phyloP scores from a whole-genome alignment of 305 asterid species.

The Withania somnifera region DNA sequence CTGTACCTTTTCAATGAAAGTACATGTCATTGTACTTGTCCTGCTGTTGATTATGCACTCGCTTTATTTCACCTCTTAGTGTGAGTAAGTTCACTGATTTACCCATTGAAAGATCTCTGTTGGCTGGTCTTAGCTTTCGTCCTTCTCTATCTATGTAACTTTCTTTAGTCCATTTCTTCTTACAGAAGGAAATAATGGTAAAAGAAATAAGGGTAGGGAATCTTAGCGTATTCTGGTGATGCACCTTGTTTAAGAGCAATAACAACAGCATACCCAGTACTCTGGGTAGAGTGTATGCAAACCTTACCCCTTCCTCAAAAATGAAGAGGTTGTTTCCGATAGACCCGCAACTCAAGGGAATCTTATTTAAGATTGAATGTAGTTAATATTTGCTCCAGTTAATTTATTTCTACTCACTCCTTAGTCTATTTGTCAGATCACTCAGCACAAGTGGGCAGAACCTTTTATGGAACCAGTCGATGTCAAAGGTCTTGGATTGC shows the following conservation, averaged over 20 bases:
- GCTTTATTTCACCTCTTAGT: background rate
- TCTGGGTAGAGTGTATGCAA: no score
- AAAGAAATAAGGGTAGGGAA: background rate
- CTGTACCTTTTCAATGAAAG: background rate
- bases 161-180: background rate
- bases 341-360: no score
- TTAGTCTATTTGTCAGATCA: slow-evolving; percentile 39
- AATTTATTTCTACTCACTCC: background rate
- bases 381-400: background rate
- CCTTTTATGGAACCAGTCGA: slow-evolving; percentile 97
- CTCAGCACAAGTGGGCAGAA: slow-evolving; percentile 80
- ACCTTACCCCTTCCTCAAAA: no score
- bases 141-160: background rate
- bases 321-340: no score
- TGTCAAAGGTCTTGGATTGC: slow-evolving; percentile 78
- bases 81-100: background rate
- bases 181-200: background rate
- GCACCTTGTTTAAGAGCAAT: background rate
- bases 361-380: background rate
- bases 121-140: background rate
- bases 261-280: no score
- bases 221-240: background rate
- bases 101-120: background rate
- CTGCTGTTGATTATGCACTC: background rate
- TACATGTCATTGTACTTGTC: background rate